Evolutionary conservation across 495 filamentous ascomycete species (phyloP), one percentile per base, ranked within the genome.

Genomic region (Bacidia gigantensis): DNA sequence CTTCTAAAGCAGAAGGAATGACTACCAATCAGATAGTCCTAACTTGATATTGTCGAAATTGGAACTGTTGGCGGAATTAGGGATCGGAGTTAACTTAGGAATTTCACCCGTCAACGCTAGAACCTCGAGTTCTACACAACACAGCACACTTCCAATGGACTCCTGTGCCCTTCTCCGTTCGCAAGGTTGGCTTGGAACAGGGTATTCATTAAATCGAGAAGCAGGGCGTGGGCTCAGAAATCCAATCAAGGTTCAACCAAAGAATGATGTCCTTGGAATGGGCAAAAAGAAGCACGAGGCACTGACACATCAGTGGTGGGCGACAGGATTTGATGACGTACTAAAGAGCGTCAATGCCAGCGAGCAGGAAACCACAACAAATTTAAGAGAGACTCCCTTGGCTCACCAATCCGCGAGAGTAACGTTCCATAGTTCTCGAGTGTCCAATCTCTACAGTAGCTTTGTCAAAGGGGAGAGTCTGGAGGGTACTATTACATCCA

Each of bases 391-490:
- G 18, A 62, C 46, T 26, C 18, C 45, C 17, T 5, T 26, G 2
- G 17, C 29, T n/a, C 17, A 26, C 20, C 22, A 47, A 11, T 14
- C 42, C 26, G 65, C 40, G 14, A 52, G 51, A 3, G 52, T 20
- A 11, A 56, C 53, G 38, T 46, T n/a, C n/a, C n/a, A n/a, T n/a
- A n/a, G n/a, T n/a, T n/a, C n/a, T n/a, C n/a, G n/a, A n/a, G n/a
- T n/a, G n/a, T n/a, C n/a, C n/a, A 84, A 87, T 24, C 70, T 95
- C 3, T 95, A 95, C 65, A 77, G 81, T 14, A 79, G 75, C 52
- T 95, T 95, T 63, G 86, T 94, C 11, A 73, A 74, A 52, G 89
- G 89, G 17, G 79, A 85, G 51, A 67, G 73, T 35, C 65, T 94
- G 50, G 67, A 69, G n/a, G 88, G 89, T 11, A 89, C 85, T 3